Base-by-base conservation (phyloP, 2,329 filamentous ascomycete species). In the Rutstroemia sp. region DNA sequence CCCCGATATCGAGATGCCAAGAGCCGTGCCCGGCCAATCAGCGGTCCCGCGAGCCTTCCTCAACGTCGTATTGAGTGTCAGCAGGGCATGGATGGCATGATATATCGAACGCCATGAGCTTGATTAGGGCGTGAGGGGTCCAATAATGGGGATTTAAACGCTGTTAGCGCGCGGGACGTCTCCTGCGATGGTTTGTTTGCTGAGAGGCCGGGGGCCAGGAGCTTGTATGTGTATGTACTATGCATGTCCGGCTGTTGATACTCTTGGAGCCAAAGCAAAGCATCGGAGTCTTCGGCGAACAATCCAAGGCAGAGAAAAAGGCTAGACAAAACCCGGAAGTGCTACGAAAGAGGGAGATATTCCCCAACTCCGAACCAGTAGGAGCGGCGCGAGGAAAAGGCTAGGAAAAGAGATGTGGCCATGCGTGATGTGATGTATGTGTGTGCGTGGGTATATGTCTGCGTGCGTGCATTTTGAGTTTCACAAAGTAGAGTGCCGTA, bases 21-120 rank as follows among this genome's bases (percentile, higher is more conserved):
- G 53, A 23, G 27, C n/a, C 37, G 53, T 23, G 37, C 49, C 37
- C 18, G 27, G 23, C 53, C 53, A 55, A 50, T 55, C 3, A 49
- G 18, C 14, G 38, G 19, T 34, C 23, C 21, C 49, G 46, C 14
- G 38, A 38, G 34, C 18, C 5, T 18, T 42, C 30, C 34, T 14
- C 30, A 30, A 45, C n/a, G 53, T 55, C 38, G 27, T 44, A 55
- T 50, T 41, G 4, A 37, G 46, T 55, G 53, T 55, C 53, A 55
- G 53, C 53, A 55, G 53, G 27, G 38, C 53, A 55, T 44, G 52
- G 46, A 38, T 55, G 38, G 38, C 41, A 38, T 55, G 52, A 55
- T 55, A 23, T 55, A 55, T 55, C 52, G 52, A 55, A 55, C 46
- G 52, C 52, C 52, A 55, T 50, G 19, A 55, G 38, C 38, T 50